Evolutionary conservation across 1,284 basidiomycete species (phyloP).

Genomic region (Stereum hirsutum): DNA sequence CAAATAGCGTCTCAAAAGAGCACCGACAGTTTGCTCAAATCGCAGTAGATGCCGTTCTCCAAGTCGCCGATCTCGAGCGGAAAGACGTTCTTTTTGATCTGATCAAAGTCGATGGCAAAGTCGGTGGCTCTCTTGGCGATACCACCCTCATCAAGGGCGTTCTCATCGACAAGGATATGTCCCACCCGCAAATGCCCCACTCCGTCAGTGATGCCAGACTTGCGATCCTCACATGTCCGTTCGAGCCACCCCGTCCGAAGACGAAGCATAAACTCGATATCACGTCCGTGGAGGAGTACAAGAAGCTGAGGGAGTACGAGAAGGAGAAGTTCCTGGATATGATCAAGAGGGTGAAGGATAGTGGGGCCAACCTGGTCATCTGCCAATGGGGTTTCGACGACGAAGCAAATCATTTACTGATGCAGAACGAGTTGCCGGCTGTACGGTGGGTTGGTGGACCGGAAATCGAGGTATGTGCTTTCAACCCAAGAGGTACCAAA

Average conservation of each 20-base stretch:
- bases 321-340: constrained; percentile 94
- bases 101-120: constrained; percentile 99
- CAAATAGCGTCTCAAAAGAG: constrained; percentile 86
- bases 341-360: constrained; percentile 96
- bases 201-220: constrained; percentile 83
- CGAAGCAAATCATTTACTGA: constrained; percentile 95
- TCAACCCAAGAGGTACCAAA: not conserved
- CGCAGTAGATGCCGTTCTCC: constrained; percentile 93
- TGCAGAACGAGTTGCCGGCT: constrained; percentile 97
- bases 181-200: constrained; percentile 96
- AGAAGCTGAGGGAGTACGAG: constrained; percentile 91
- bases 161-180: constrained; percentile 99
- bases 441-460: constrained; percentile 99
- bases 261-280: constrained; percentile 99
- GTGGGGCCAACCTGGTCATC: constrained; percentile 98
- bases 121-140: constrained; percentile 94
- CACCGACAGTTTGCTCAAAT: constrained; percentile 94
- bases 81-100: constrained; percentile 97
- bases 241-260: constrained; percentile 97
- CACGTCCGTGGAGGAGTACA: constrained; percentile 96
- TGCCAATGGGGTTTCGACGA: constrained; percentile 99
- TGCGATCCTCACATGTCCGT: constrained; percentile 97
- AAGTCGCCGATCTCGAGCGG: constrained; percentile 91
- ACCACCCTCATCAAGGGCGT: constrained; percentile 92
- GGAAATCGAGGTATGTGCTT: constrained; percentile 79